Conservation (phyloP, 768 basidiomycete species). For the Suillus paluster region DNA sequence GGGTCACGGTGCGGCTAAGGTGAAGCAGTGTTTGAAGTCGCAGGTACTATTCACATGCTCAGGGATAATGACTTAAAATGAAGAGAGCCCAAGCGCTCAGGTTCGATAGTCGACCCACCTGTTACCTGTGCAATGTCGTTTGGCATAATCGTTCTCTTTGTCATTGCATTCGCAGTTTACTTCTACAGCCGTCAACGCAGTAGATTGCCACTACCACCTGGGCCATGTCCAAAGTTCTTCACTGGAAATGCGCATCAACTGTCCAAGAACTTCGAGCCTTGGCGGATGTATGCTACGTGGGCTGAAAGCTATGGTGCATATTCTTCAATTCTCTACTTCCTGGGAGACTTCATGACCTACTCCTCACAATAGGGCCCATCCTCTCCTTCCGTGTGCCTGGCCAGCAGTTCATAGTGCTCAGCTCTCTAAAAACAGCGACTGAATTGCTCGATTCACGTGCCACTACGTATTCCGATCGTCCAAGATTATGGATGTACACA, state of each 20-base stretch:
- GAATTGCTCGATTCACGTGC: neutral
- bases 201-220: neutral
- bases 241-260: neutral
- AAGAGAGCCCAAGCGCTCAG: too few species aligned
- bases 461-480: constrained; percentile 1
- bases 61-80: too few species aligned
- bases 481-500: neutral
- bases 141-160: neutral
- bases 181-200: neutral
- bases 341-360: neutral
- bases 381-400: neutral
- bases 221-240: neutral
- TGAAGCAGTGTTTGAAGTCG: too few species aligned
- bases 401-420: neutral
- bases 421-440: neutral
- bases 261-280: neutral
- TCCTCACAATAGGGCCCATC: neutral
- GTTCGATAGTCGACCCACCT: neutral
- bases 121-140: neutral
- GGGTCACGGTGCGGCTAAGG: too few species aligned
- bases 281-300: neutral
- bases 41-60: too few species aligned
- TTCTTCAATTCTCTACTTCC: too few species aligned
- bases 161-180: neutral
- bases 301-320: constrained; percentile 3